phyloP scores from a whole-genome alignment of 2,329 filamentous ascomycete genomes.

The Aspergillus versicolor region DNA sequence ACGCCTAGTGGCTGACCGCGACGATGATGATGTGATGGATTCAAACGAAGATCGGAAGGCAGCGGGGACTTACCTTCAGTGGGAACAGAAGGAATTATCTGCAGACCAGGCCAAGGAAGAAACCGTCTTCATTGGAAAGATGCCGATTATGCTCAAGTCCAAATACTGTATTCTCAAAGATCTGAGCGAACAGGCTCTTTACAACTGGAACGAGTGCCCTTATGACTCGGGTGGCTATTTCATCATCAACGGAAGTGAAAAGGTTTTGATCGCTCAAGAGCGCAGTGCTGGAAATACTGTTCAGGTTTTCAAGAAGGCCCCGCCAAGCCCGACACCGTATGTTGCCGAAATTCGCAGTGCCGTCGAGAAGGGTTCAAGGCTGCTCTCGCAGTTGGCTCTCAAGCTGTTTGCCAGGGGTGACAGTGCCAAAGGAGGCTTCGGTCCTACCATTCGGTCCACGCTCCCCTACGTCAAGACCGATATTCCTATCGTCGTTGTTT shows the following conservation, averaged over 20 bases:
- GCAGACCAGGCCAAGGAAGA: constrained; percentile 61
- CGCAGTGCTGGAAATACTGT: constrained; percentile 97
- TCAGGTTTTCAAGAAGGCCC: constrained; percentile 97
- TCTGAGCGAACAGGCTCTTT: constrained; percentile 80
- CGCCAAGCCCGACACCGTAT: constrained; percentile 87
- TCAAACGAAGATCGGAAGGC: constrained; percentile 50
- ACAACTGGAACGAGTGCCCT: constrained; percentile 91
- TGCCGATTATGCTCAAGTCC: constrained; percentile 98
- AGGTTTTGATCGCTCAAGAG: constrained; percentile 96
- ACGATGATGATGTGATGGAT: constrained; percentile 54
- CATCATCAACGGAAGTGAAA: constrained; percentile 98
- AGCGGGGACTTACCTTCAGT: constrained; percentile 45
- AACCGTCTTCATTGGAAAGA: constrained; percentile 87
- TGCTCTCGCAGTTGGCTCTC: constrained; percentile 89
- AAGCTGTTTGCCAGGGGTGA: constrained; percentile 88
- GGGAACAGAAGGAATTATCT: constrained; percentile 46
- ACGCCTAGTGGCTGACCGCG: constrained; percentile 68
- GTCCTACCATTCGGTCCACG: constrained; percentile 84
- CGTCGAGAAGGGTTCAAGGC: constrained; percentile 89
- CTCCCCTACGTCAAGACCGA: constrained; percentile 93
- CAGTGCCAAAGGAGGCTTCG: constrained; percentile 72
- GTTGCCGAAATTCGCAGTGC: constrained; percentile 95
- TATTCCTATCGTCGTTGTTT: constrained; percentile 91
- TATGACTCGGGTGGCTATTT: constrained; percentile 99
- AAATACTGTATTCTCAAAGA: constrained; percentile 88